Evolutionary conservation across 2,329 filamentous ascomycete genomes (phyloP).

Genomic region (Lecanicillium sp.): DNA sequence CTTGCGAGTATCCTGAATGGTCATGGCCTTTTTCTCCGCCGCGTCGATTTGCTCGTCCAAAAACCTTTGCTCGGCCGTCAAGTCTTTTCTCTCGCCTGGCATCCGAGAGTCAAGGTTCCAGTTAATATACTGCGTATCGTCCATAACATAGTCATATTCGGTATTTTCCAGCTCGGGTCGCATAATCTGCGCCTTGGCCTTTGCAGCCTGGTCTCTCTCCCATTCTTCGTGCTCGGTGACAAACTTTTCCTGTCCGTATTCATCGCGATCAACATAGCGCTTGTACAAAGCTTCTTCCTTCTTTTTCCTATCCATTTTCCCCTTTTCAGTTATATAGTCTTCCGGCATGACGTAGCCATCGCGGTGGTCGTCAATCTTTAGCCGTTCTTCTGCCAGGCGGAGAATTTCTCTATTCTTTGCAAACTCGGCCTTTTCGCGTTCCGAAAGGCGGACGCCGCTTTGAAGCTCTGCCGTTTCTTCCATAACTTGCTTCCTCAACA

Average conservation of each 20-base stretch:
- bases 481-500: slow-evolving; percentile 82
- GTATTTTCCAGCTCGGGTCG: slow-evolving; percentile 67
- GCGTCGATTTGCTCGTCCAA: slow-evolving; percentile 76
- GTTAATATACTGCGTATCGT: slow-evolving; percentile 79
- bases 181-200: slow-evolving; percentile 79
- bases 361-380: slow-evolving; percentile 81
- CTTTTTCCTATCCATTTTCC: slow-evolving; percentile 76
- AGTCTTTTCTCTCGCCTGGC: slow-evolving; percentile 59
- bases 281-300: slow-evolving; percentile 89
- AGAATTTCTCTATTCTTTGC: slow-evolving; percentile 78
- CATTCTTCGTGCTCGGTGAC: slow-evolving; percentile 94
- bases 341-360: slow-evolving; percentile 92
- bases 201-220: slow-evolving; percentile 82
- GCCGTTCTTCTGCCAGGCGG: slow-evolving; percentile 71
- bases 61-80: slow-evolving; percentile 71
- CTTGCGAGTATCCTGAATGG: slow-evolving; percentile 86
- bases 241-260: slow-evolving; percentile 80
- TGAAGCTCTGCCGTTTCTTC: slow-evolving; percentile 79
- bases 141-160: slow-evolving; percentile 89
- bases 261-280: slow-evolving; percentile 79
- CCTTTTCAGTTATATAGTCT: slow-evolving; percentile 90
- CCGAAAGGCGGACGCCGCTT: slow-evolving; percentile 65
- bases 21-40: slow-evolving; percentile 78
- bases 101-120: slow-evolving; percentile 70
- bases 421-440: slow-evolving; percentile 79